Conservation (phyloP, 1,284 basidiomycete species). For the Cryptococcus hybrid region DNA sequence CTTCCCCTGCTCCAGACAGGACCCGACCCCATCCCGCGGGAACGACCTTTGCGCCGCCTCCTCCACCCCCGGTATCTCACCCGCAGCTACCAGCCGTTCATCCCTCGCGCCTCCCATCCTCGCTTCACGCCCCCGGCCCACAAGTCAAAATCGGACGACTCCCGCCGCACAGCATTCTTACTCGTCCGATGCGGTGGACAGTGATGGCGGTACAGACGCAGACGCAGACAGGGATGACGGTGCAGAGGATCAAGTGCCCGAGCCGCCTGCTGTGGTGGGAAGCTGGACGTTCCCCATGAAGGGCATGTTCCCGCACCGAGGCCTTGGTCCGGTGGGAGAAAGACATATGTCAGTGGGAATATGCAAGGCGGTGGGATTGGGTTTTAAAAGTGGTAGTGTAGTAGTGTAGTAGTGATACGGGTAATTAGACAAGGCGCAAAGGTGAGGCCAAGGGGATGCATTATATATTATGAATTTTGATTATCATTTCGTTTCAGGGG, state of each 20-base stretch:
- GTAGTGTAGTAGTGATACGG: too few species aligned
- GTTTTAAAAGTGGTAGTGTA: too few species aligned
- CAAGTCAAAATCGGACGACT: background rate
- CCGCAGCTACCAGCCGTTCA: constrained; percentile 13
- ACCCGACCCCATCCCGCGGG: constrained; percentile 6
- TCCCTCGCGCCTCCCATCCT: constrained; percentile 15
- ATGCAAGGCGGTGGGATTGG: constrained; percentile 41
- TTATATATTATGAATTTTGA: too few species aligned
- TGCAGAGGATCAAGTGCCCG: constrained; percentile 12
- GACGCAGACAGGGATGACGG: constrained; percentile 5
- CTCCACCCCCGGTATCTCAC: constrained; percentile 25
- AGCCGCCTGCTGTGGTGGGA: constrained; percentile 46
- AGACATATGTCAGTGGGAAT: constrained; percentile 45
- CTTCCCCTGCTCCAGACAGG: constrained; percentile 12
- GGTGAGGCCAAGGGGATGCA: too few species aligned
- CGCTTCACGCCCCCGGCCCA: constrained; percentile 29
- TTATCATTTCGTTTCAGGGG: too few species aligned
- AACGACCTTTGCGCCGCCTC: constrained; percentile 5
- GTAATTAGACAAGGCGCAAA: too few species aligned
- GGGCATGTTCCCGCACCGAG: constrained; percentile 49
- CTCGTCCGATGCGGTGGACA: background rate
- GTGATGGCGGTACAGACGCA: constrained; percentile 15
- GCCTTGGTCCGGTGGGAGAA: constrained; percentile 36
- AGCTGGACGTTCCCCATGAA: constrained; percentile 50
- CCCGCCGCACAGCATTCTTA: constrained; percentile 9